phyloP scores from a whole-genome alignment of 495 filamentous ascomycete species.

The Penicillium paxilli region DNA sequence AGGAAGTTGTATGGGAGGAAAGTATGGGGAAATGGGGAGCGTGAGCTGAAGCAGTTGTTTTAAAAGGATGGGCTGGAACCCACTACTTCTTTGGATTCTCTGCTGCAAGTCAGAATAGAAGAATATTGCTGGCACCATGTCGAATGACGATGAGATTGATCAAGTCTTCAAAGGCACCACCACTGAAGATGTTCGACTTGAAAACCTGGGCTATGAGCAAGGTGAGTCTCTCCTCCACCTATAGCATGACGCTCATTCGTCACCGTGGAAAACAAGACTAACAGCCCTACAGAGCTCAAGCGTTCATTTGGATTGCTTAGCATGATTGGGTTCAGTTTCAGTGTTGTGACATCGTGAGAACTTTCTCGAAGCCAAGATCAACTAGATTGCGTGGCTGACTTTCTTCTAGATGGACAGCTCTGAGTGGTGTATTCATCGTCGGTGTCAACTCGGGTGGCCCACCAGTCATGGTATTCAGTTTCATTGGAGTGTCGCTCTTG shows the following conservation, averaged over 20 bases:
- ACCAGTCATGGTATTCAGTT: slow-evolving; percentile 59
- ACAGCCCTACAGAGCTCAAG: slow-evolving; percentile 47
- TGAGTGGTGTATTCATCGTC: slow-evolving; percentile 57
- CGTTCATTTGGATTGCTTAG: slow-evolving; percentile 57
- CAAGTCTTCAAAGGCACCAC: slow-evolving; percentile 27
- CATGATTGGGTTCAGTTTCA: slow-evolving; percentile 62
- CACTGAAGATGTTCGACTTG: slow-evolving; percentile 42
- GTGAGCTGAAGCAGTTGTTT: neutral
- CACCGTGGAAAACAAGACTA: neutral
- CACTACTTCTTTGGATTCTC: neutral
- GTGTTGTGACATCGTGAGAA: slow-evolving; percentile 53
- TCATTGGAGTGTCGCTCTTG: slow-evolving; percentile 50
- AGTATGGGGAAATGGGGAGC: slow-evolving; percentile 10
- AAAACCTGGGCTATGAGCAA: slow-evolving; percentile 52
- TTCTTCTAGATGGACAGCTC: slow-evolving; percentile 50
- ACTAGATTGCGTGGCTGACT: neutral
- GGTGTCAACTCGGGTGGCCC: slow-evolving; percentile 56
- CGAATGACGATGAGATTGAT: slow-evolving; percentile 13
- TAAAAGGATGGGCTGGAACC: slow-evolving; percentile 7
- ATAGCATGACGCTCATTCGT: too few species aligned
- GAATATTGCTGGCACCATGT: slow-evolving; percentile 13
- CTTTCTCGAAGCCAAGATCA: neutral
- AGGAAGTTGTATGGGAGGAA: slow-evolving; percentile 8
- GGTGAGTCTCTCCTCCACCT: slow-evolving; percentile 31
- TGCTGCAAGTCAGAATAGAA: neutral